Conservation (phyloP, 192 early-diverging fungal genomes). For the Rhizophagus clarus region DNA sequence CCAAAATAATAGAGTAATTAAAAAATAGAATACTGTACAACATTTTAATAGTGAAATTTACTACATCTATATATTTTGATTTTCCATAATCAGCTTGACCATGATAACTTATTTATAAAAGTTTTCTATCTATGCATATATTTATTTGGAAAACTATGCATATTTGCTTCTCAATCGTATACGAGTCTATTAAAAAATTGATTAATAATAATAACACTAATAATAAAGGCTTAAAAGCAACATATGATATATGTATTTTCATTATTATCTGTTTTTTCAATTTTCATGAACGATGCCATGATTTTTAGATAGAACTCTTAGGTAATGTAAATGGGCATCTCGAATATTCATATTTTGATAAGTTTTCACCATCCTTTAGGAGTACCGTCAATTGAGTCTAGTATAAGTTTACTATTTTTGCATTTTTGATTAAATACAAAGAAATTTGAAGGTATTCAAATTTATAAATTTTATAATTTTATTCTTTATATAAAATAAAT, state of each 20-base stretch:
- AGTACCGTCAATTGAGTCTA: no score
- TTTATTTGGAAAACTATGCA: no score
- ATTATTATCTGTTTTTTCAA: conserved; percentile 20
- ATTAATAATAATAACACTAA: neutral
- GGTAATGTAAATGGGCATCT: neutral
- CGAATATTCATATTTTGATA: conserved; percentile 8
- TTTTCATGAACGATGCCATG: conserved; percentile 31
- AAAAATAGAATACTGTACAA: no score
- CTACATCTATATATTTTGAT: no score
- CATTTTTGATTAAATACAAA: no score
- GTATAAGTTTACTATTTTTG: no score
- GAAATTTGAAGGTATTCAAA: no score
- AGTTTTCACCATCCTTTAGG: neutral
- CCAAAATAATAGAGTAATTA: no score
- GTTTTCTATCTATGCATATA: conserved; percentile 26
- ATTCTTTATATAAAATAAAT: no score
- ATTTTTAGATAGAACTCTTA: conserved; percentile 21
- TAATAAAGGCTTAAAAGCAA: conserved; percentile 27
- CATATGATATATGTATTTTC: neutral
- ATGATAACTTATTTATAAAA: conserved; percentile 26
- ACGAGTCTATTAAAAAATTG: neutral
- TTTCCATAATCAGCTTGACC: no score
- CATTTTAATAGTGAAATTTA: no score
- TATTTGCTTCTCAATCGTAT: neutral
- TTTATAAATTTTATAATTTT: no score